These are phyloP conservation scores for Roridomyces roridus DNA, from an alignment of 768 basidiomycete genomes.

Conservation along the genomic window DNA sequence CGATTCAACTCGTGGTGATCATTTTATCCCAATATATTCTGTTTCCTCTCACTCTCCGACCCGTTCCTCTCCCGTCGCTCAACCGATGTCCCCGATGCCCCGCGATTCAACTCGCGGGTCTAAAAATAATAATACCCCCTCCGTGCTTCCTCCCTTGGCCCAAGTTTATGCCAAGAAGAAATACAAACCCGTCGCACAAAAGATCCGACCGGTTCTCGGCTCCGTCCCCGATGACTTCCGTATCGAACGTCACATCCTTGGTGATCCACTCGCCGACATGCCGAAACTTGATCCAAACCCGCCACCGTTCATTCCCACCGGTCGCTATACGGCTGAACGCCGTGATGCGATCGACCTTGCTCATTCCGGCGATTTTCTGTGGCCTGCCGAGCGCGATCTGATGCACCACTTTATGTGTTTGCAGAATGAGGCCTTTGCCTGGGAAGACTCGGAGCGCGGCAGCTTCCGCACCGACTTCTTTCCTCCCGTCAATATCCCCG, in stretches of 20 bases:
- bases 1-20: conserved; percentile 12
- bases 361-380: conserved; percentile 21
- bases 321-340: conserved; percentile 18
- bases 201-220: conserved; percentile 24
- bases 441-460: conserved; percentile 25
- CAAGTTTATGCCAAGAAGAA: conserved; percentile 21
- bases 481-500: conserved; percentile 26
- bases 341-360: conserved; percentile 1
- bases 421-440: conserved; percentile 25
- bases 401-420: conserved; percentile 17
- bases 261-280: conserved; percentile 21
- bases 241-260: conserved; percentile 19
- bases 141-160: neutral
- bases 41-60: neutral
- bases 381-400: conserved; percentile 19
- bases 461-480: conserved; percentile 29
- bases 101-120: conserved; percentile 1
- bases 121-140: too few relatives aligned
- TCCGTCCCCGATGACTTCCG: conserved; percentile 26
- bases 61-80: neutral
- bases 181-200: conserved; percentile 30
- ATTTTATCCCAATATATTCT: neutral
- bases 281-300: conserved; percentile 16
- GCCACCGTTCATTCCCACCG: conserved; percentile 6
- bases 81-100: too few relatives aligned